phyloP scores from a whole-genome alignment of 768 basidiomycete species.

The Rhizopogon roseolus region DNA sequence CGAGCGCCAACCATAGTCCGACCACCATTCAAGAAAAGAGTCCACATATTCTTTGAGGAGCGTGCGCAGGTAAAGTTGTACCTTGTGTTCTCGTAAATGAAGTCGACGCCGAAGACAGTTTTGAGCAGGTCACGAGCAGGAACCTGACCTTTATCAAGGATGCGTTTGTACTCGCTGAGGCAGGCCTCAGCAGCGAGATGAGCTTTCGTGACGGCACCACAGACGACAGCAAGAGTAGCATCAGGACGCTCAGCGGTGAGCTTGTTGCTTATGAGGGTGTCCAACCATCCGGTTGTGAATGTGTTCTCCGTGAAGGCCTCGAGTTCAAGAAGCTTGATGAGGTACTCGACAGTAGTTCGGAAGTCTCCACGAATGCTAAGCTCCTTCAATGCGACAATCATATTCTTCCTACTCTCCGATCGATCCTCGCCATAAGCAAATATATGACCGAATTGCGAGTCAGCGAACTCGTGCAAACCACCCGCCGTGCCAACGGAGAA shows the following conservation, averaged over 20 bases:
- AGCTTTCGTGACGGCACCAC: slow-evolving; percentile 94
- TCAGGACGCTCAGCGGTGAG: slow-evolving; percentile 98
- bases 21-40: slow-evolving; percentile 94
- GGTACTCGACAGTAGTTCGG: slow-evolving; percentile 96
- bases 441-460: slow-evolving; percentile 99
- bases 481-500: slow-evolving; percentile 96
- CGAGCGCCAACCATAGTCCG: slow-evolving; percentile 89
- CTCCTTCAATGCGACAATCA: slow-evolving; percentile 99
- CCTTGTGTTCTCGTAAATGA: slow-evolving; percentile 93
- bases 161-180: slow-evolving; percentile 88
- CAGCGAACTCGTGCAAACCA: slow-evolving; percentile 97
- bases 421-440: slow-evolving; percentile 98
- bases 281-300: slow-evolving; percentile 98
- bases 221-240: slow-evolving; percentile 86
- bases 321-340: slow-evolving; percentile 95
- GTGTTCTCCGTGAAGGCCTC: slow-evolving; percentile 97
- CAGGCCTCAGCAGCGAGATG: slow-evolving; percentile 87
- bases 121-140: slow-evolving; percentile 92
- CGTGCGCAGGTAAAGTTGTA: slow-evolving; percentile 96
- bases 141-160: slow-evolving; percentile 97
- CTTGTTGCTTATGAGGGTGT: slow-evolving; percentile 93
- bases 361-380: slow-evolving; percentile 98
- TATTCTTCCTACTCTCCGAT: slow-evolving; percentile 93
- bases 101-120: slow-evolving; percentile 95
- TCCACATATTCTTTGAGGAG: slow-evolving; percentile 86